Percentiles rank a stretch among this genome's conserved stretches.
Evolutionary conservation across 345 rosid genomes (phyloP).

Genomic region (Theobroma cacao): DNA sequence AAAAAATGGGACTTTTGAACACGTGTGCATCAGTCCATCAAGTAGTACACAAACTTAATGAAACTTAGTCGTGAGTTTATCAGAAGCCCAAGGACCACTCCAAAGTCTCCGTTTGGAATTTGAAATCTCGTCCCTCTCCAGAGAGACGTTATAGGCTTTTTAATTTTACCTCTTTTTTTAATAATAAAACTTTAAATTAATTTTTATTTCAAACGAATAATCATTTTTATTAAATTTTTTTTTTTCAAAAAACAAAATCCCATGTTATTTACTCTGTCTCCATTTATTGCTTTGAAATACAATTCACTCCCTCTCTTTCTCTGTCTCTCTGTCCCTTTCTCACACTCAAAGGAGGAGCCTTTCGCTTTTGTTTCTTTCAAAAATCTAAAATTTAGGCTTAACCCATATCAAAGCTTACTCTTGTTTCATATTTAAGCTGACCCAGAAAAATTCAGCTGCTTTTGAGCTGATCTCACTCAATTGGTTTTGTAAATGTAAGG

Average conservation of each 20-base stretch:
- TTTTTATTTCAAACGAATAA: constrained; percentile 5
- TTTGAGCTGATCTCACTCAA: constrained; percentile 19
- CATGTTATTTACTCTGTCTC: constrained; percentile 3
- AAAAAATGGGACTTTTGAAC: neutral
- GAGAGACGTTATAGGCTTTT: constrained; percentile 59
- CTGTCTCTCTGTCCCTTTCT: constrained; percentile 5
- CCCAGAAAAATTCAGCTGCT: neutral
- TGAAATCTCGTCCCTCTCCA: constrained; percentile 52
- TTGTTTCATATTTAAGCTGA: neutral
- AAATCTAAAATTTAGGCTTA: neutral
- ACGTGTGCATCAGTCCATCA: constrained; percentile 5
- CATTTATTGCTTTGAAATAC: constrained; percentile 50
- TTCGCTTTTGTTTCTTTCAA: constrained; percentile 4
- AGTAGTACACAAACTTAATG: neutral
- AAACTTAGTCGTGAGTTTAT: neutral
- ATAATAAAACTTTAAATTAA: neutral
- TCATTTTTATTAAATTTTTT: neutral
- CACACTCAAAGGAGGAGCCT: constrained; percentile 12
- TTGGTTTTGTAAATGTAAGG: constrained; percentile 30
- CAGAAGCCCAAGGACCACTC: constrained; percentile 9
- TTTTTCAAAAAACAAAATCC: constrained; percentile 8
- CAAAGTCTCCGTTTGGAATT: constrained; percentile 40
- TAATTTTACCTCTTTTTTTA: neutral
- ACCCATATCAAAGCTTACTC: neutral
- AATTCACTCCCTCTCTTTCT: neutral